Percentiles rank a stretch among this genome's conserved stretches.
These are phyloP conservation scores for Bolboschoenoplectus hybrid DNA, from an alignment of 202 grass and related monocot genomes.

Conservation along the genomic window DNA sequence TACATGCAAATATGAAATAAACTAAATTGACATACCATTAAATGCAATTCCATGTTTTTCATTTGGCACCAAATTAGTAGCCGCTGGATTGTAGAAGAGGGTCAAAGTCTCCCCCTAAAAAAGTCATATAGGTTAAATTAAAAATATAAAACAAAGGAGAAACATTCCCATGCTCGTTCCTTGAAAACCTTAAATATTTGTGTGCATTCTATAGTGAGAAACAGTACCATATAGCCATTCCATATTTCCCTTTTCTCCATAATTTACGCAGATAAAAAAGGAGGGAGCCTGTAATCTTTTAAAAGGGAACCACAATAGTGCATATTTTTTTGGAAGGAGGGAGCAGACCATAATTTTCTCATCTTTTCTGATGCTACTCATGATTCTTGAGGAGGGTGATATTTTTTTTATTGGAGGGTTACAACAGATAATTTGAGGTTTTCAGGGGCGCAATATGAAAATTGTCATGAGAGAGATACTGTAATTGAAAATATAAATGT, in stretches of 20 bases:
- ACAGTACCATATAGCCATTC: background rate
- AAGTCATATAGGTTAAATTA: background rate
- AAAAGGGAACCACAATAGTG: no score
- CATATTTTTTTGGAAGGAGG: no score
- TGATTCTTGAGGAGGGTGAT: background rate
- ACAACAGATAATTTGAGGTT: background rate
- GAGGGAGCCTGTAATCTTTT: no score
- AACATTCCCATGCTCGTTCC: background rate
- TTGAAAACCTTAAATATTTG: background rate
- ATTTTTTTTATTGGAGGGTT: conserved; percentile 1
- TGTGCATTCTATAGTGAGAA: background rate
- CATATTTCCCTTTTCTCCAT: background rate
- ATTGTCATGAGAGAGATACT: background rate
- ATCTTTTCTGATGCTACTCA: background rate
- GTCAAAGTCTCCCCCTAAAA: conserved; percentile 71
- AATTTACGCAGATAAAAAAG: no score
- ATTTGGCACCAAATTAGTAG: conserved; percentile 53
- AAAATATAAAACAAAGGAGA: background rate
- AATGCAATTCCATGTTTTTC: conserved; percentile 78
- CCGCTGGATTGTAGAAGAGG: conserved; percentile 87
- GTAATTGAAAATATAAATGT: conserved; percentile 29
- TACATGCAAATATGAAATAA: background rate
- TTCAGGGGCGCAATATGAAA: background rate
- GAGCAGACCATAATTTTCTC: background rate
- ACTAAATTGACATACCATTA: conserved; percentile 51